Conservation (phyloP, 257 asterid species). For the Marsdenia floribunda region DNA sequence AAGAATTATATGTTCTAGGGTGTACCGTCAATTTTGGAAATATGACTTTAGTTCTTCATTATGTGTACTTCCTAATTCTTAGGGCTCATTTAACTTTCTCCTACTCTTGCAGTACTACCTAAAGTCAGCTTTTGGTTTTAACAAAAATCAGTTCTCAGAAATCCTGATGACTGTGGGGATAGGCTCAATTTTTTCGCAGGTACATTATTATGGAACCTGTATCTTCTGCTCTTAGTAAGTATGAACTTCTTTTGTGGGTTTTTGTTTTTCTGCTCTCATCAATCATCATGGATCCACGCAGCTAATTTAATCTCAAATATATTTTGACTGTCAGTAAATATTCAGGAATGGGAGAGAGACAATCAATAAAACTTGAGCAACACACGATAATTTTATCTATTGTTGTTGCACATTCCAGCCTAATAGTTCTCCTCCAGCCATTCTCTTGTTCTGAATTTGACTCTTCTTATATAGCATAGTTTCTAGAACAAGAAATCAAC, state of each 20-base stretch:
- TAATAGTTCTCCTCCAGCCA: neutral
- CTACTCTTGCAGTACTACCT: conserved; percentile 64
- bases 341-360: neutral
- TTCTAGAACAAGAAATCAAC: no score
- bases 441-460: neutral
- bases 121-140: conserved; percentile 82
- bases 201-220: conserved; percentile 19
- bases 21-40: neutral
- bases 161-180: conserved; percentile 79
- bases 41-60: neutral
- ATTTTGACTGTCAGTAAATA: neutral
- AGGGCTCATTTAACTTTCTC: conserved; percentile 15
- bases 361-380: neutral
- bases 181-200: conserved; percentile 94
- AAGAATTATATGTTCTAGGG: no score
- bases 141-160: conserved; percentile 84
- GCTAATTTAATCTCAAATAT: neutral
- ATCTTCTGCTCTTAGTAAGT: neutral
- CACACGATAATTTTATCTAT: neutral
- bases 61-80: neutral
- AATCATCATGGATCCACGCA: no score
- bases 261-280: no score
- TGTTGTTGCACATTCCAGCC: neutral
- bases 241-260: no score
- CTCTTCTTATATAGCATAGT: neutral